Percentiles rank a stretch among this genome's conserved stretches.
phyloP scores from a whole-genome alignment of 2,329 filamentous ascomycete species.

The Exophiala phaeomuriformis region DNA sequence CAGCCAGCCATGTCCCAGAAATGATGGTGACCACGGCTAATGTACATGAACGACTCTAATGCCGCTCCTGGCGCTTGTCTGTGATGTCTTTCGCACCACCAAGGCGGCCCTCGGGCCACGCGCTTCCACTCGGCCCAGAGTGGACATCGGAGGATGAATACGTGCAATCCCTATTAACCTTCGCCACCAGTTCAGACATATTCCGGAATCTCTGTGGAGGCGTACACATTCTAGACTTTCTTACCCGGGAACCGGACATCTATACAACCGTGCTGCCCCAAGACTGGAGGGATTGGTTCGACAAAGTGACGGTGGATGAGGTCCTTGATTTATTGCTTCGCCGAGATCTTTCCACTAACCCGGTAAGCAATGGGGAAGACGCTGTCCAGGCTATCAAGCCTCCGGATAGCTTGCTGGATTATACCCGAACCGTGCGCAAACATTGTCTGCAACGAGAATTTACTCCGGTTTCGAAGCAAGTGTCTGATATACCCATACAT shows the following conservation, averaged over 20 bases:
- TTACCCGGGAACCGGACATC: constrained; percentile 74
- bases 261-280: constrained; percentile 69
- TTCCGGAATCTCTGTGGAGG: constrained; percentile 90
- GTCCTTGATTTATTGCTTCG: constrained; percentile 75
- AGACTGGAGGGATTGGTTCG: constrained; percentile 76
- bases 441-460: constrained; percentile 62
- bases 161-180: constrained; percentile 67
- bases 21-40: too few relatives aligned
- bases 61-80: too few relatives aligned
- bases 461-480: constrained; percentile 15
- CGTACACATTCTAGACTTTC: constrained; percentile 95
- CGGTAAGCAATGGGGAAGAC: constrained; percentile 11
- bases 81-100: too few relatives aligned
- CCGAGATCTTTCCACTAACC: constrained; percentile 54
- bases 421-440: constrained; percentile 63
- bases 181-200: constrained; percentile 64
- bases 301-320: constrained; percentile 61
- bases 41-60: too few relatives aligned
- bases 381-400: constrained; percentile 34
- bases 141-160: constrained; percentile 70
- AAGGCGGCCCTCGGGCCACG: background rate
- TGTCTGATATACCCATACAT: constrained; percentile 52
- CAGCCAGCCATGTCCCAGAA: too few relatives aligned
- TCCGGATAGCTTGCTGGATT: constrained; percentile 57
- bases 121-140: constrained; percentile 62